Conservation (phyloP, 148 eudicot species). For the Rhododendron griersonianum region DNA sequence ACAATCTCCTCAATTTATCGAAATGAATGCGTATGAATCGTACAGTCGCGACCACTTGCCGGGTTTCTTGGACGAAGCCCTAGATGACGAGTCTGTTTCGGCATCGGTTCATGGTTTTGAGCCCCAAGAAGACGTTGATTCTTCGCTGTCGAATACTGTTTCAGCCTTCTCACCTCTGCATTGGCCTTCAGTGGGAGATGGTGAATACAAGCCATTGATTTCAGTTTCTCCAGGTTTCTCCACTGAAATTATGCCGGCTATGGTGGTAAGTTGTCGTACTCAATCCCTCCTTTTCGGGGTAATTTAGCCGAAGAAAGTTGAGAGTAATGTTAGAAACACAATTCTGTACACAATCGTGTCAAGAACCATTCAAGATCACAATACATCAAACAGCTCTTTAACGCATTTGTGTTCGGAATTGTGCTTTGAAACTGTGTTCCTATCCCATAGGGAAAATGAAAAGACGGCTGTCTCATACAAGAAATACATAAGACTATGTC, state of each 20-base stretch:
- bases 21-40: background rate
- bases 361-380: background rate
- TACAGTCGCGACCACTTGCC: background rate
- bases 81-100: conserved; percentile 5
- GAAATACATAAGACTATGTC: background rate
- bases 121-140: background rate
- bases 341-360: background rate
- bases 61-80: conserved; percentile 1
- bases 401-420: background rate
- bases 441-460: background rate
- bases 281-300: background rate
- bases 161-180: background rate
- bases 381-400: too few species aligned
- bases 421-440: too few species aligned
- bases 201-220: background rate
- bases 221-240: conserved; percentile 11
- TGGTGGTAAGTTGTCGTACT: conserved; percentile 32
- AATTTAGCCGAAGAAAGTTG: background rate
- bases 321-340: background rate
- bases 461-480: background rate
- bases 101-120: background rate
- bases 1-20: background rate
- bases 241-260: conserved; percentile 23
- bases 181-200: background rate
- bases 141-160: conserved; percentile 11